Evolutionary conservation across 2,329 filamentous ascomycete genomes (phyloP).

Genomic region (Penicillium aurantiogriseum): DNA sequence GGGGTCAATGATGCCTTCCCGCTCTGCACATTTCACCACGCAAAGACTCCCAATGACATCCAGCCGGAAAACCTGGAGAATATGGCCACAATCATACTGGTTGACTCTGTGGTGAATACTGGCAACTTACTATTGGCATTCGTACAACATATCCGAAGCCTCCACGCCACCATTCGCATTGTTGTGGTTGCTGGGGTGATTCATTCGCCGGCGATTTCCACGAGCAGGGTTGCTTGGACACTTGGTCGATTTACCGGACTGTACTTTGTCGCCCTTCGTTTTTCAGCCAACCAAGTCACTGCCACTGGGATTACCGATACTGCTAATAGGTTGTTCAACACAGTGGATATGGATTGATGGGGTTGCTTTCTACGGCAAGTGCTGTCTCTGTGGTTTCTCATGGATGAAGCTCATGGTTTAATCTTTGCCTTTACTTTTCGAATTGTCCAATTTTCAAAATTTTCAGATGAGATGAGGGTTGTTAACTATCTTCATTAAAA

Average conservation of each 20-base stretch:
- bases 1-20: too few relatives aligned
- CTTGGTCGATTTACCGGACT: slow-evolving; percentile 30
- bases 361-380: neutral
- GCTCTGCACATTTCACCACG: too few relatives aligned
- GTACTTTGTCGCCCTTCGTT: slow-evolving; percentile 52
- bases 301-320: slow-evolving; percentile 57
- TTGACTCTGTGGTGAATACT: too few relatives aligned
- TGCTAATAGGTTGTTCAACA: slow-evolving; percentile 31
- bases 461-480: neutral
- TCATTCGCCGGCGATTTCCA: slow-evolving; percentile 41
- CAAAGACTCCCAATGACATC: too few relatives aligned
- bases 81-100: too few relatives aligned
- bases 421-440: neutral
- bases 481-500: neutral
- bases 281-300: slow-evolving; percentile 58
- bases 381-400: neutral
- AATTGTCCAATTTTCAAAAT: neutral
- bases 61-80: too few relatives aligned
- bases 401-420: neutral
- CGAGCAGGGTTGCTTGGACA: slow-evolving; percentile 11
- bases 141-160: slow-evolving; percentile 41
- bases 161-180: slow-evolving; percentile 46
- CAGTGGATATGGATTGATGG: neutral
- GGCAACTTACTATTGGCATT: too few relatives aligned
- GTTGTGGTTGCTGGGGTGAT: slow-evolving; percentile 58